Evolutionary conservation across 1,139 yeast genomes (phyloP), one percentile per base, ranked within the genome.

Genomic region (Candida dubliniensis): DNA sequence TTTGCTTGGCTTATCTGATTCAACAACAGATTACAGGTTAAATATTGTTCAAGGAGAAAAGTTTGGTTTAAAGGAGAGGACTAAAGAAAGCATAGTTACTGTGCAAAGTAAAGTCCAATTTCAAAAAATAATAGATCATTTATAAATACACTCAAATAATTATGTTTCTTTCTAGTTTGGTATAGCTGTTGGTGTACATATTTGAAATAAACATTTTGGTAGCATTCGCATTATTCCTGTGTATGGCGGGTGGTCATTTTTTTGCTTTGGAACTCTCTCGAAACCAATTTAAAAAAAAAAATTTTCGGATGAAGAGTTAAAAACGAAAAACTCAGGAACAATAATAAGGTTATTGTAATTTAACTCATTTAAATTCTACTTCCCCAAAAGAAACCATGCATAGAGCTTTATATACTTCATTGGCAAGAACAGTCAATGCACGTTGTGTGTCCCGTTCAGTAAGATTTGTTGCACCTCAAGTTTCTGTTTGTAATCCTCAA

Each of bases 321-420:
- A 18, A 18, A 18, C 23, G 5, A 18, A 18, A 18, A 18, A 3
- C 5, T 5, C 23, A 18, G 23, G 23, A 18, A 18, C 23, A 18
- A 18, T 18, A 18, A 18, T 4, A 18, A 18, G 23, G 23, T 18
- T 18, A 18, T 18, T 18, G 5, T 5, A 3, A 18, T 5, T 18
- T 18, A 4, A 18, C 23, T 4, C 23, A 18, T 18, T 5, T 18
- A 18, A 3, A 18, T 18, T 18, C 23, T 18, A n/a, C n/a, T n/a
- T n/a, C 5, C 3, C 23, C 23, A 18, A 18, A 18, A 18, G 23
- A 18, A 18, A 54, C 33, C 29, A 66, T 67, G 72, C 69, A 67
- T 49, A 66, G 69, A 64, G 58, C 66, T 27, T 57, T 66, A 39
- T 53, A 57, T 41, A 47, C 57, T 34, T 51, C 64, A n/a, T 47